Evolutionary conservation across 2,329 filamentous ascomycete species (phyloP), one percentile per base, ranked within the genome.

Genomic region (Madurella fahalii): DNA sequence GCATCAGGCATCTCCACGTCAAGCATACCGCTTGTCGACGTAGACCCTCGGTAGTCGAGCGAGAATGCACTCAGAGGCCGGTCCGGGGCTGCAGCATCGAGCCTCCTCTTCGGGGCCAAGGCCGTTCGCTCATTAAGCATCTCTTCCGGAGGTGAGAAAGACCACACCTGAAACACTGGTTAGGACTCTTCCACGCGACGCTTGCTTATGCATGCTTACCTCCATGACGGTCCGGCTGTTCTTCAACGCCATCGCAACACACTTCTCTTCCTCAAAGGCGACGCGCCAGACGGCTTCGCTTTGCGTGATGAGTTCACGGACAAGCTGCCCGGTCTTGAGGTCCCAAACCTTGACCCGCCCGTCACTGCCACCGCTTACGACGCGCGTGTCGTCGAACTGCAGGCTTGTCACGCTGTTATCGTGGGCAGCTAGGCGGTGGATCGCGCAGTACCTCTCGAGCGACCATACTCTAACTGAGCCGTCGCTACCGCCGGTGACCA

Each of bases 311-410:
- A 99, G 81, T 72, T 99, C 94, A 57, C 94, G 85, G 18, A 99
- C 90, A 30, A 96, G 79, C 54, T 89, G 87, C 3, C 94, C 94
- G 2, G 90, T 94, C 71, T 94, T 91, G 56, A 97, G 77, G 73
- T 96, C 93, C 94, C 94, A 99, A 52, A 99, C 92, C 73, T 97
- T 99, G 61, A 99, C 94, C 50, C 94, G 82, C n/a, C 94, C 94
- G 71, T 99, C 94, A 65, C 90, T 95, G 47, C 94, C 95, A 63
- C 94, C 94, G 68, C 90, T 96, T 53, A 99, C 92, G 57, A 99
- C 94, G 52, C 94, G 83, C 20, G 88, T 92, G 67, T 96, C 92
- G 66, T 99, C 94, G 69, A 99, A 99, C 68, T 99, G 94, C 62
- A 99, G 76, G 70, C 91, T 96, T 1, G 94, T 99, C 50, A 99